Evolutionary conservation across 2,329 filamentous ascomycete genomes (phyloP), one percentile per base, ranked within the genome.

Genomic region (Claviceps spartinae): DNA sequence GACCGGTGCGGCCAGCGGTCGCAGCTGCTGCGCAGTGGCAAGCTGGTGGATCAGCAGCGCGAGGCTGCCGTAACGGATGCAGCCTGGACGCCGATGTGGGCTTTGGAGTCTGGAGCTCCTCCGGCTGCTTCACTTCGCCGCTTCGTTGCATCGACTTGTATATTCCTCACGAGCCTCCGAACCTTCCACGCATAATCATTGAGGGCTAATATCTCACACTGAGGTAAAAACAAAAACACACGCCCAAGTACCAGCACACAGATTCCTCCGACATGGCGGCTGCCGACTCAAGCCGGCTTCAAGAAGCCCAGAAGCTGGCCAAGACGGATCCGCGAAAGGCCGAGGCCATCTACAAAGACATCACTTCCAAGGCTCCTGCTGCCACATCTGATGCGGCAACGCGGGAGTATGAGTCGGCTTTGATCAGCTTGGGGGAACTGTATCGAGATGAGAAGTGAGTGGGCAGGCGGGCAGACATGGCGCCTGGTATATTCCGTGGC

Each of bases 391-490:
- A 98, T 69, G 81, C 85, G 40, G 88, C 90, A 54, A 82, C 91
- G 59, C 84, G 86, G 69, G 88, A 95, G 69, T 98, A 96, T 63
- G 93, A 98, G 75, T 78, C 78, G 60, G 89, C 93, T 26, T 71
- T 98, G 66, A 79, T 96, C 64, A 87, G 85, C 58, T 73, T 98
- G 65, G 93, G 93, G 62, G 86, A 94, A 78, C 78, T 97, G 59
- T 96, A 96, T 70, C 81, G 89, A 60, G 89, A 96, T 70, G 81
- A 87, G 71, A 87, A 86, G 82, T 86, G 71, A 69, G 83, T 74
- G 37, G 24, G 26, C 20, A 46, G 24, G 4, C 24, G 14, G 9
- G 37, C 14, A 13, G n/a, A 13, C 48, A 22, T 18, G 20, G 36
- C 24, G 36, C 16, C 30, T 4, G 18, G 36, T 16, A 8, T 5